Conservation (phyloP, 208 protist genomes). For the Novymonas esmeraldas region DNA sequence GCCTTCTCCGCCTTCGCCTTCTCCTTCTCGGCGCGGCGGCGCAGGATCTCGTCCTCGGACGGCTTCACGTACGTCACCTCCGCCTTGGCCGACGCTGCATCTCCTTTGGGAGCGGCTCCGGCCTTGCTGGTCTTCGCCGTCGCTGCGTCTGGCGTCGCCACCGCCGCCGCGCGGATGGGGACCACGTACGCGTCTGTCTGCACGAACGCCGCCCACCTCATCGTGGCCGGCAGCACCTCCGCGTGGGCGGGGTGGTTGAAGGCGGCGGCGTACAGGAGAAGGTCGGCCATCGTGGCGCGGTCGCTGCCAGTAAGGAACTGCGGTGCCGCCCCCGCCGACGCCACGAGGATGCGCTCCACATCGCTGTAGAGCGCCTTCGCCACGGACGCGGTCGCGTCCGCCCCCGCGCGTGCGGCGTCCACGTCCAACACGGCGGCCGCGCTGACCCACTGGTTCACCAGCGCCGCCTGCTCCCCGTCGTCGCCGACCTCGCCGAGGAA, state of each 20-base stretch:
- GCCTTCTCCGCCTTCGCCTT: conserved; percentile 71
- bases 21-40: conserved; percentile 80
- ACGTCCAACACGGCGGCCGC: conserved; percentile 38
- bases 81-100: conserved; percentile 4
- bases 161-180: conserved; percentile 32
- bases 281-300: conserved; percentile 67
- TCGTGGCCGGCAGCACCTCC: conserved; percentile 34
- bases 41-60: conserved; percentile 78
- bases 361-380: conserved; percentile 48
- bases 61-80: conserved; percentile 64
- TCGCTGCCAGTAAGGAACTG: conserved; percentile 52
- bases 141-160: conserved; percentile 3
- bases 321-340: conserved; percentile 16
- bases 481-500: conserved; percentile 47
- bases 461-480: conserved; percentile 24
- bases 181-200: conserved; percentile 48
- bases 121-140: conserved; percentile 4
- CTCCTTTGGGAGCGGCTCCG: neutral
- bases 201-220: conserved; percentile 44
- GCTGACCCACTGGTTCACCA: conserved; percentile 71
- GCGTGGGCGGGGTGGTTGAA: conserved; percentile 40
- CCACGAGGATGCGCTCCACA: conserved; percentile 46
- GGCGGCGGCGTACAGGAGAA: conserved; percentile 71
- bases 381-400: conserved; percentile 29
- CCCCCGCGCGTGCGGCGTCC: conserved; percentile 15